Evolutionary conservation across 2,329 filamentous ascomycete genomes (phyloP).

Genomic region (Xylaria polymorpha): DNA sequence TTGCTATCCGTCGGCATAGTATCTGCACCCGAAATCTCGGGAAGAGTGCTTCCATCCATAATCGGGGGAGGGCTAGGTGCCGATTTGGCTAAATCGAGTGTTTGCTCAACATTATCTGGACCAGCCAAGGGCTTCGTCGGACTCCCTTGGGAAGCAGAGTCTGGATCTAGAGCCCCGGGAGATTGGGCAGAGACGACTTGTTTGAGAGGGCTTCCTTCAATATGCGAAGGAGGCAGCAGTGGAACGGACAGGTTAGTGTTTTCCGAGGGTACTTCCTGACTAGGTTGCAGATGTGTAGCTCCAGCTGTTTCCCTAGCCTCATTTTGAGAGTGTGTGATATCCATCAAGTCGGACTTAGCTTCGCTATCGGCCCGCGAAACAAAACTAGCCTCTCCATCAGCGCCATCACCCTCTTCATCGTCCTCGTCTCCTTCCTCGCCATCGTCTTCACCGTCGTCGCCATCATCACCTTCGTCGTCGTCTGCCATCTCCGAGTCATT

Average conservation of each 20-base stretch:
- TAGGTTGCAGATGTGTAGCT: slow-evolving; percentile 36
- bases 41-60: background rate
- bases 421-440: slow-evolving; percentile 60
- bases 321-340: slow-evolving; percentile 49
- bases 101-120: slow-evolving; percentile 9
- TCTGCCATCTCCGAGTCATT: slow-evolving; percentile 67
- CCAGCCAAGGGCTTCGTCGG: slow-evolving; percentile 1
- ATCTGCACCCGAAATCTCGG: background rate
- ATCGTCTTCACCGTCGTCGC: slow-evolving; percentile 60
- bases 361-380: slow-evolving; percentile 48
- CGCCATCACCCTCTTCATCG: slow-evolving; percentile 56
- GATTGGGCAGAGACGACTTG: slow-evolving; percentile 38
- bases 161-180: slow-evolving; percentile 4
- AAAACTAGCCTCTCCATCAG: slow-evolving; percentile 59
- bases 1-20: background rate
- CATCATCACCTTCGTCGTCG: slow-evolving; percentile 58
- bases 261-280: slow-evolving; percentile 21
- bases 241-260: slow-evolving; percentile 25
- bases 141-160: slow-evolving; percentile 15
- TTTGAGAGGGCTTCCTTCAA: slow-evolving; percentile 40
- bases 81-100: slow-evolving; percentile 21
- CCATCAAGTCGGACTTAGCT: slow-evolving; percentile 49
- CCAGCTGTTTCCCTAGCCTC: slow-evolving; percentile 42
- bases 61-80: slow-evolving; percentile 34
- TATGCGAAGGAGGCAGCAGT: slow-evolving; percentile 25